phyloP scores from a whole-genome alignment of 768 basidiomycete species.

The Mycena maculata region DNA sequence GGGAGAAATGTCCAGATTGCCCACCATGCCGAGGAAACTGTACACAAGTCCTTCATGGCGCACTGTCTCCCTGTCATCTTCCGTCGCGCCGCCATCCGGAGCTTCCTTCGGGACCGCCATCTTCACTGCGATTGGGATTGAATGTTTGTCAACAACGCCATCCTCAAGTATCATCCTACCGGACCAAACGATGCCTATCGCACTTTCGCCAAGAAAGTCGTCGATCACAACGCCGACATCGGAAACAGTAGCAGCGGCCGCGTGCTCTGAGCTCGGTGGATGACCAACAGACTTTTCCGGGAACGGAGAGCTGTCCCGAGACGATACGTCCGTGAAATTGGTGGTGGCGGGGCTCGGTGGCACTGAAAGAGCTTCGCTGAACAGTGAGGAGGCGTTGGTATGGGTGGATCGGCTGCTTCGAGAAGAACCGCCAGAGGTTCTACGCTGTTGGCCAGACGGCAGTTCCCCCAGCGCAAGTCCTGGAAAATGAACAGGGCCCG shows the following conservation, averaged over 20 bases:
- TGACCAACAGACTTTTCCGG: conserved; percentile 6
- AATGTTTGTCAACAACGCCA: not conserved
- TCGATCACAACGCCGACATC: conserved; percentile 15
- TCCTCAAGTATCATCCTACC: conserved; percentile 24
- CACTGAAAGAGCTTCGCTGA: conserved; percentile 10
- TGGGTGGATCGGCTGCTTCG: conserved; percentile 9
- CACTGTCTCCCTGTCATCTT: not conserved
- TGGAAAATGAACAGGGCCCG: not conserved
- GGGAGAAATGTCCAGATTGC: conserved; percentile 10
- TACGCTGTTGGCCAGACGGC: conserved; percentile 9
- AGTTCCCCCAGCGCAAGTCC: not conserved
- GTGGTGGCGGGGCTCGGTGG: conserved; percentile 21
- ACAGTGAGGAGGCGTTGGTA: conserved; percentile 3
- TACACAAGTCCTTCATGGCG: conserved; percentile 14
- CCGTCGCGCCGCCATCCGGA: not conserved
- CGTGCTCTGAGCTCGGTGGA: not conserved
- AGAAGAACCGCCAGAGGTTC: conserved; percentile 14
- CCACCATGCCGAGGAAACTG: conserved; percentile 11
- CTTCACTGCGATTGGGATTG: conserved; percentile 13
- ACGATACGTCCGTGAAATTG: not conserved
- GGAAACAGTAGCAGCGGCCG: not conserved
- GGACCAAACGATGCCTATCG: conserved; percentile 19
- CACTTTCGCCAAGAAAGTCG: not conserved
- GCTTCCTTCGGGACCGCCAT: conserved; percentile 17
- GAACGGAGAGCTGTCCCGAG: conserved; percentile 14